These are phyloP conservation scores for Russula abietina DNA, from an alignment of 768 basidiomycete species.

Conservation along the genomic window DNA sequence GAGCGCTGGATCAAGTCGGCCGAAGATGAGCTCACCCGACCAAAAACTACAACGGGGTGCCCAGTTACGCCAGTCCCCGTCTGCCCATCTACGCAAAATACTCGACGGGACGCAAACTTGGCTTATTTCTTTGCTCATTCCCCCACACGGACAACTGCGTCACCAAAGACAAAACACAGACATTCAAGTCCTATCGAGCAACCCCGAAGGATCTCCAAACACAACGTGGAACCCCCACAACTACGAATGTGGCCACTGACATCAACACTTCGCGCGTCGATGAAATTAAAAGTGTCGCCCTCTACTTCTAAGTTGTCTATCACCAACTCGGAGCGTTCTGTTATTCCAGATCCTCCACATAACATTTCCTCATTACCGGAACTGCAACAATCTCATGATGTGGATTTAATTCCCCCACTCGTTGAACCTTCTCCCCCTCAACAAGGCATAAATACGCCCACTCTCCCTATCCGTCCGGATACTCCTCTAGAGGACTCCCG, in stretches of 20 bases:
- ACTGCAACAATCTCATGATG: neutral
- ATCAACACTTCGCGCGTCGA: constrained; percentile 8
- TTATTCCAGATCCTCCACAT: neutral
- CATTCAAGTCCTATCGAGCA: neutral
- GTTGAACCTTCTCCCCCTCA: neutral
- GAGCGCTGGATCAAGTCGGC: constrained; percentile 20
- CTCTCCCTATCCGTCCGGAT: neutral
- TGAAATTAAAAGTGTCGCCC: constrained; percentile 3
- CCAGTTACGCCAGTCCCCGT: neutral
- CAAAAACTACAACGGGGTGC: neutral
- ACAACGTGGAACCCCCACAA: constrained; percentile 11
- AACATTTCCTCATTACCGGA: neutral
- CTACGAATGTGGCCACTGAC: constrained; percentile 17
- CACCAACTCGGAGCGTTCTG: neutral
- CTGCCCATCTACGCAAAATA: neutral
- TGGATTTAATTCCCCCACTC: neutral
- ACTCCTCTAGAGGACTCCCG: constrained; percentile 6
- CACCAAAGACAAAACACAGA: neutral
- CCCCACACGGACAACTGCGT: constrained; percentile 13
- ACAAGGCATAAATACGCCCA: neutral
- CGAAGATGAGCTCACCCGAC: constrained; percentile 7
- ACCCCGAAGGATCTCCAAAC: constrained; percentile 15
- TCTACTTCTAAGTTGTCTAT: neutral
- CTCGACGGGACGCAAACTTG: constrained; percentile 20
- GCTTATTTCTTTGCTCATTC: constrained; percentile 23